Base-by-base conservation (phyloP, 768 basidiomycete species). In the Boletus vinaceobasis region DNA sequence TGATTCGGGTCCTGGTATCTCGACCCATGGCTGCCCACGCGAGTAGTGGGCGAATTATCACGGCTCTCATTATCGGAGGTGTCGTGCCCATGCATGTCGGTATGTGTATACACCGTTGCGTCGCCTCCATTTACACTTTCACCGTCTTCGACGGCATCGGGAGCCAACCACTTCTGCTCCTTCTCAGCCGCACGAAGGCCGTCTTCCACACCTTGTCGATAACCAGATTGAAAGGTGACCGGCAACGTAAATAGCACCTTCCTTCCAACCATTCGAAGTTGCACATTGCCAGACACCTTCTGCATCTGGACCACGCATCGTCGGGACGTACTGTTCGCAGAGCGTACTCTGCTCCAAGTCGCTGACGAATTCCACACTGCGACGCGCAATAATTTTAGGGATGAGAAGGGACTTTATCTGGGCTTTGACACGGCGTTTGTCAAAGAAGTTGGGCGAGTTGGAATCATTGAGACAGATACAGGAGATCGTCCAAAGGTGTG, bases 381-480 rank as follows among this genome's bases (percentile, higher is more conserved):
- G 78, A 17, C 86, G 77, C 8, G 82, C 80, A 7, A 87, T 75
- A 44, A 90, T 62, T 61, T 93, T 90, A 0, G 91, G 83, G 0
- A 96, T 74, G 9, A 93, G 81, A 13, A 93, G 75, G 0, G 85
- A 75, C 5, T 87, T 81, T 29, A 95, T 77, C 70, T 96, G 93
- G 0, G 83, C 74, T 68, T 92, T 91, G 63, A 94, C 89, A 4
- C 92, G 79, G 2, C 90, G 83, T 70, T 90, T 92, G 72, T 96
- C 93, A 65, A 96, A 94, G 1, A 91, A 93, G 61, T 94, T 94
- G 19, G 91, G 79, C 0, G 87, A 87, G 27, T 81, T 80, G 2
- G 90, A 93, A 67, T 95, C 93, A 71, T 95, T 95, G 2, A 93
- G 93, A 3, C 92, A 85, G 54, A 96, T 84, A 59, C 92, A 93